These are phyloP conservation scores for Dujonia santamariae DNA, from an alignment of 1,139 yeast species.

Conservation along the genomic window DNA sequence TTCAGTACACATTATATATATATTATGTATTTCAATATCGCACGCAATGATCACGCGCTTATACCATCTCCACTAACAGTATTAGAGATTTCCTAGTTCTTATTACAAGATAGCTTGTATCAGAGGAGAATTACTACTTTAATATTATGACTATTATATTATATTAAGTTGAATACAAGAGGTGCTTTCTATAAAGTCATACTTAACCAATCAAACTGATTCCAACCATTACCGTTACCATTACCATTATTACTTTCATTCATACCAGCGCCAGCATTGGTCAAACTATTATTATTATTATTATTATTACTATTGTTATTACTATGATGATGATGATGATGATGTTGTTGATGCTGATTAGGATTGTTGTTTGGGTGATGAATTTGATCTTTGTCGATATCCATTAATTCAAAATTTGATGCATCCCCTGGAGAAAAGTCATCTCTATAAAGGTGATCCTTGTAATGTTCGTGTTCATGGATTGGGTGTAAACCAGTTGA, in stretches of 20 bases:
- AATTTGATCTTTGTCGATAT: slow-evolving; percentile 11
- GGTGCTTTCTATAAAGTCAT: slow-evolving; percentile 35
- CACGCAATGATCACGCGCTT: no score
- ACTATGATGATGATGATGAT: no score
- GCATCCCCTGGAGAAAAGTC: slow-evolving; percentile 4
- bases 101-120: no score
- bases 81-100: no score
- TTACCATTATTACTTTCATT: not conserved
- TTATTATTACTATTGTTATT: slow-evolving; percentile 3
- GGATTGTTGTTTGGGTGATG: no score
- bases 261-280: not conserved
- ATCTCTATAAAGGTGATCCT: not conserved
- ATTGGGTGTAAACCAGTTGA: slow-evolving; percentile 11
- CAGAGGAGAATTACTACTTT: no score
- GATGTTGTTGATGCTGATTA: no score
- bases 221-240: slow-evolving; percentile 4
- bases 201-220: slow-evolving; percentile 39
- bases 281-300: no score
- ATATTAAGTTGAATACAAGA: no score
- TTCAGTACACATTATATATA: not conserved
- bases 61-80: no score
- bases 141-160: no score
- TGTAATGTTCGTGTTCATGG: slow-evolving; percentile 10
- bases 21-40: not conserved
- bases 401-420: slow-evolving; percentile 14